Conservation (phyloP, 1,284 basidiomycete species). For the Testicularia cyperi region DNA sequence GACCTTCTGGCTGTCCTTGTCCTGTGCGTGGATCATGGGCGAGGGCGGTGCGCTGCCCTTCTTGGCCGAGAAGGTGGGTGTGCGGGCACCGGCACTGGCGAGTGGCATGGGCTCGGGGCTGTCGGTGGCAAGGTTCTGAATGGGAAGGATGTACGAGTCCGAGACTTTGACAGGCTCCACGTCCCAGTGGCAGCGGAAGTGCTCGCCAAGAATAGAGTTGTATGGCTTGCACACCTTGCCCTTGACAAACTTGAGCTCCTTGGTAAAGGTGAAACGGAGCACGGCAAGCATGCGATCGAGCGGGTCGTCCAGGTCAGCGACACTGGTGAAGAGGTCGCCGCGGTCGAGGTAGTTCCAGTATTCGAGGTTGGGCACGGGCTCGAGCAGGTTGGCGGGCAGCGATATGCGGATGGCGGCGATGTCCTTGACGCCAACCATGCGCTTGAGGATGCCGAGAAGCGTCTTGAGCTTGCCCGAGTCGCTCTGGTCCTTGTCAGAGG, state of each 20-base stretch:
- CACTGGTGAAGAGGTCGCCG: slow-evolving; percentile 79
- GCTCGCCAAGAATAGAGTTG: slow-evolving; percentile 59
- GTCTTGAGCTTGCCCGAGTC: slow-evolving; percentile 56
- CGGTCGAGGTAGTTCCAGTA: slow-evolving; percentile 79
- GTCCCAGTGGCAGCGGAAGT: slow-evolving; percentile 58
- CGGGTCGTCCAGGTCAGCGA: slow-evolving; percentile 85
- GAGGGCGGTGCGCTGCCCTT: slow-evolving; percentile 28
- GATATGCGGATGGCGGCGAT: slow-evolving; percentile 56
- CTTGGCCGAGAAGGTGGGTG: slow-evolving; percentile 18
- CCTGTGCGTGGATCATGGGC: slow-evolving; percentile 22
- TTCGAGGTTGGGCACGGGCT: slow-evolving; percentile 57
- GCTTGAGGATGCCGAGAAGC: slow-evolving; percentile 53
- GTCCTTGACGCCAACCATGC: slow-evolving; percentile 58
- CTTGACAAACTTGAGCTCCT: slow-evolving; percentile 86
- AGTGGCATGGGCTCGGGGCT: slow-evolving; percentile 26
- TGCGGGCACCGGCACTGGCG: slow-evolving; percentile 7
- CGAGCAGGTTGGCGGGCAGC: slow-evolving; percentile 56
- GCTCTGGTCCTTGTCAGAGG: slow-evolving; percentile 45
- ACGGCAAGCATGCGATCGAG: slow-evolving; percentile 90
- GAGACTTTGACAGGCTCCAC: slow-evolving; percentile 31
- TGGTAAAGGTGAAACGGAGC: slow-evolving; percentile 80
- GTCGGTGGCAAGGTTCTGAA: slow-evolving; percentile 19
- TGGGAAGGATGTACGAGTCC: slow-evolving; percentile 41
- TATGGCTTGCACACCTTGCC: slow-evolving; percentile 93
- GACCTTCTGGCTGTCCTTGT: slow-evolving; percentile 6